Evolutionary conservation across 495 filamentous ascomycete genomes (phyloP).

Genomic region (Glutinoglossum americanum): DNA sequence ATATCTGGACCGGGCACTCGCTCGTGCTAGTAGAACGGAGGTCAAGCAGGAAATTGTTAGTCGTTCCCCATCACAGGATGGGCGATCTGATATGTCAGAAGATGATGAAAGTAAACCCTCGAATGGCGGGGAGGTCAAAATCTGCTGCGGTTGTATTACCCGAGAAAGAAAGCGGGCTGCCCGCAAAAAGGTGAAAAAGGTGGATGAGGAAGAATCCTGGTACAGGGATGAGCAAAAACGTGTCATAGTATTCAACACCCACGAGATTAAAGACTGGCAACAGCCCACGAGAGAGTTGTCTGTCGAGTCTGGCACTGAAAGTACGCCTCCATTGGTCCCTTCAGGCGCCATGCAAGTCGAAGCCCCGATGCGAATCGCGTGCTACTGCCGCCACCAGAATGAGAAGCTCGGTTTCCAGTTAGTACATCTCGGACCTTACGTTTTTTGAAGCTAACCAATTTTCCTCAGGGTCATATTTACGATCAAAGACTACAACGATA

Average conservation of each 20-base stretch:
- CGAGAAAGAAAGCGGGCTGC: conserved; percentile 73
- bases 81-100: conserved; percentile 11
- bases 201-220: conserved; percentile 68
- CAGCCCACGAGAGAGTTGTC: conserved; percentile 21
- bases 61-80: conserved; percentile 14
- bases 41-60: conserved; percentile 11
- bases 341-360: conserved; percentile 50
- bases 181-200: conserved; percentile 74
- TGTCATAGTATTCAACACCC: conserved; percentile 82
- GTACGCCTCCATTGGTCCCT: conserved; percentile 19
- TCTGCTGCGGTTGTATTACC: conserved; percentile 63
- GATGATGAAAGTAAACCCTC: conserved; percentile 45
- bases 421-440: conserved; percentile 8
- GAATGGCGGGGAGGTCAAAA: conserved; percentile 69
- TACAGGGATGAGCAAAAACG: conserved; percentile 51
- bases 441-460: conserved; percentile 5
- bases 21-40: conserved; percentile 34
- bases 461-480: conserved; percentile 61
- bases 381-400: conserved; percentile 83
- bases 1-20: conserved; percentile 38
- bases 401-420: conserved; percentile 78
- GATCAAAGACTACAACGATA: conserved; percentile 53
- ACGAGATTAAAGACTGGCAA: conserved; percentile 76
- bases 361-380: conserved; percentile 86
- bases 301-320: neutral